phyloP scores from a whole-genome alignment of 2,329 filamentous ascomycete species.

The Diaporthe sp. region DNA sequence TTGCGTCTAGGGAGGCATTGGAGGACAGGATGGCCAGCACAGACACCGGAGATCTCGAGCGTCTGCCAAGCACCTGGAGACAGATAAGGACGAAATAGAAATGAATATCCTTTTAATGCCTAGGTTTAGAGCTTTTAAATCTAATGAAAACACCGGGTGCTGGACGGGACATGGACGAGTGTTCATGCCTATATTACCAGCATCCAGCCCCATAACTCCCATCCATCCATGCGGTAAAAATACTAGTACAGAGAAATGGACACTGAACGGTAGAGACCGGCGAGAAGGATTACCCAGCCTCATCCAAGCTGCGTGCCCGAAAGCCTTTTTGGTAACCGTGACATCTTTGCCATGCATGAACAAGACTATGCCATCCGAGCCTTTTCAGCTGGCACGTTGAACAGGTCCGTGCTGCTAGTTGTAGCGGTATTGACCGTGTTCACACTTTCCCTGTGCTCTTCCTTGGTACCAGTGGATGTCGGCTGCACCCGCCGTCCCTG shows the following conservation, averaged over 20 bases:
- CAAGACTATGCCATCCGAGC: neutral
- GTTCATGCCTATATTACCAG: neutral
- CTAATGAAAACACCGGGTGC: neutral
- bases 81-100: neutral
- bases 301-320: neutral
- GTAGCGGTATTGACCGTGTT: neutral
- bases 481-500: constrained; percentile 42
- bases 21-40: too few relatives aligned
- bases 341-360: too few relatives aligned
- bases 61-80: neutral
- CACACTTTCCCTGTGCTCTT: neutral
- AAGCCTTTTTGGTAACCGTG: neutral
- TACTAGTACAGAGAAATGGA: neutral
- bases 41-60: too few relatives aligned
- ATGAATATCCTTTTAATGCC: neutral
- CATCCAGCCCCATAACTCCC: neutral
- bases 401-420: constrained; percentile 10
- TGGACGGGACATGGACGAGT: neutral
- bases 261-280: neutral
- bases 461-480: neutral
- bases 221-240: neutral
- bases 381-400: neutral
- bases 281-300: neutral
- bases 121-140: neutral
- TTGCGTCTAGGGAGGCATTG: neutral